Evolutionary conservation across 2,329 filamentous ascomycete species (phyloP).

Genomic region (Cercospora sojina): DNA sequence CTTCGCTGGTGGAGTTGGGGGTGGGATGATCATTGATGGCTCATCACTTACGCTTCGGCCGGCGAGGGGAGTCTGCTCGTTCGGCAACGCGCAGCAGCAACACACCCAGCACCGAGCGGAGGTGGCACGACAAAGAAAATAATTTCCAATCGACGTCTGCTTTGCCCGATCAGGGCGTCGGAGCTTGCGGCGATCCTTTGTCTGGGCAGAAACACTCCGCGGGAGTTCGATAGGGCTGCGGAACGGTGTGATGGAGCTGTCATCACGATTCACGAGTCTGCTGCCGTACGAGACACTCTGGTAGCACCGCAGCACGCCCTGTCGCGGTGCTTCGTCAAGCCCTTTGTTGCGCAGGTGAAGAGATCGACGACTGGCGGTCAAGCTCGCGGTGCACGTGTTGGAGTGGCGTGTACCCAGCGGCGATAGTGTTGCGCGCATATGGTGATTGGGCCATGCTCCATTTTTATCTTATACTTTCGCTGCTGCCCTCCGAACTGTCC

Average conservation of each 20-base stretch:
- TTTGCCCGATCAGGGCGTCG: not conserved
- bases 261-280: not conserved
- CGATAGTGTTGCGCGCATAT: not conserved
- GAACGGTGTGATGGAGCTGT: not conserved
- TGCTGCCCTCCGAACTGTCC: not conserved
- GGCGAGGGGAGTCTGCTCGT: not conserved
- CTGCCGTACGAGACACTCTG: not conserved
- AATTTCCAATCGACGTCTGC: constrained; percentile 2
- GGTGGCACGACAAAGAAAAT: constrained; percentile 9
- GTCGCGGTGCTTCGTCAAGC: not conserved
- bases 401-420: constrained; percentile 3
- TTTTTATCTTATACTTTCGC: constrained; percentile 2
- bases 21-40: not conserved
- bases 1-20: not conserved
- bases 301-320: not conserved
- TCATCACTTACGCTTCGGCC: not conserved
- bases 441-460: not conserved
- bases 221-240: not conserved
- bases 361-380: constrained; percentile 9
- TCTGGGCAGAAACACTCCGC: not conserved
- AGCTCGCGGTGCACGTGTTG: constrained; percentile 8
- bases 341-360: not conserved
- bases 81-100: not conserved
- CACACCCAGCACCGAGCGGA: constrained; percentile 5
- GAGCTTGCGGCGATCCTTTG: constrained; percentile 3